phyloP scores from a whole-genome alignment of 2,329 filamentous ascomycete species.

The Pyricularia sp. region DNA sequence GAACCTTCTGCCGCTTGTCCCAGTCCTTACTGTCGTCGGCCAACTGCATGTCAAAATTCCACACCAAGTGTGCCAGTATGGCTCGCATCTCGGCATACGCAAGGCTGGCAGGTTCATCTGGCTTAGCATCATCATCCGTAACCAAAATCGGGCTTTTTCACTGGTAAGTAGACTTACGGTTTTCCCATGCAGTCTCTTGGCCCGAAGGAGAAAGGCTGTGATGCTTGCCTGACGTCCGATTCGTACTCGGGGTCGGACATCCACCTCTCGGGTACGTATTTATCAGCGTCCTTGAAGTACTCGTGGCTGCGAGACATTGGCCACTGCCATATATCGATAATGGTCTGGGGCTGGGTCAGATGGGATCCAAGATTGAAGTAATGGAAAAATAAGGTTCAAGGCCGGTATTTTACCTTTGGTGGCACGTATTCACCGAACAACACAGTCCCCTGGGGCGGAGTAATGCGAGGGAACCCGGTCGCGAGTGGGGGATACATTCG shows the following conservation, averaged over 20 bases:
- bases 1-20: not conserved
- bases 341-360: not conserved
- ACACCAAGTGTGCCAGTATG: not conserved
- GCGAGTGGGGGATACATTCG: conserved; percentile 12
- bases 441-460: not conserved
- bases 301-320: conserved; percentile 11
- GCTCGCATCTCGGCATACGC: not conserved
- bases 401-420: not conserved
- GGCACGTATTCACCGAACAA: not conserved
- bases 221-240: conserved; percentile 25
- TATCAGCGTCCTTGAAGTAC: conserved; percentile 15
- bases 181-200: conserved; percentile 9
- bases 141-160: too few relatives aligned
- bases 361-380: not conserved
- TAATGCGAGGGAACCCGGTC: not conserved
- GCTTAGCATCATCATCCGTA: not conserved
- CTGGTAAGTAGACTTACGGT: not conserved
- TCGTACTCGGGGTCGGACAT: conserved; percentile 18
- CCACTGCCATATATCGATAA: conserved; percentile 4
- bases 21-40: not conserved
- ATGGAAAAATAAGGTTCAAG: not conserved
- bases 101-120: not conserved
- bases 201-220: conserved; percentile 8
- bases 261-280: conserved; percentile 21
- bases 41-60: not conserved